These are phyloP conservation scores for Aquilaria sinensis DNA, from an alignment of 345 rosid species.

Conservation along the genomic window DNA sequence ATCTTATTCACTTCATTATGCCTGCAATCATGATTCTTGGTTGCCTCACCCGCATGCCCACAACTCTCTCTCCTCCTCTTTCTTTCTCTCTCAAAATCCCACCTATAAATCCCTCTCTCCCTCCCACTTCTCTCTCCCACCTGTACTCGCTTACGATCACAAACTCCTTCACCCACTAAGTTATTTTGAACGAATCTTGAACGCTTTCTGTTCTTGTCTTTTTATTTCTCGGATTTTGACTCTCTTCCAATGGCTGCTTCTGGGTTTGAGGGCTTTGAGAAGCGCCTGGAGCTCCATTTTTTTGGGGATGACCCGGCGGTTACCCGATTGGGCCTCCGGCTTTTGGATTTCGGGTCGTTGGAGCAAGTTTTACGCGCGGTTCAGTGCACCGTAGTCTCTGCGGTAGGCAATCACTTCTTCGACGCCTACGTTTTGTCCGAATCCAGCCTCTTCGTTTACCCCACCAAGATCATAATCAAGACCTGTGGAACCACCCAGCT, in stretches of 20 bases:
- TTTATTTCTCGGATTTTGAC: background rate
- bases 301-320: constrained; percentile 34
- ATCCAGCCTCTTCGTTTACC: constrained; percentile 91
- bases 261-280: constrained; percentile 99
- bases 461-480: constrained; percentile 91
- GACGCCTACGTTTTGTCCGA: constrained; percentile 97
- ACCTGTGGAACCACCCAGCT: constrained; percentile 99
- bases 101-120: constrained; percentile 34
- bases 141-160: constrained; percentile 15
- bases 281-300: constrained; percentile 91
- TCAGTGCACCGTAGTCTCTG: constrained; percentile 97
- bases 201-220: constrained; percentile 3
- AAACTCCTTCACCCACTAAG: background rate
- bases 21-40: constrained; percentile 94
- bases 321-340: constrained; percentile 56
- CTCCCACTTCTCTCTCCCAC: constrained; percentile 33
- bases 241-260: constrained; percentile 64
- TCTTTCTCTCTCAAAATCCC: constrained; percentile 21
- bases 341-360: constrained; percentile 60
- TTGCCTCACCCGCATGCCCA: constrained; percentile 98
- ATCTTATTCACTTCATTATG: constrained; percentile 82
- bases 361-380: constrained; percentile 57
- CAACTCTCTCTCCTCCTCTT: constrained; percentile 1
- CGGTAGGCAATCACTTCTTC: constrained; percentile 71
- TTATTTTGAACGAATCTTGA: background rate